Conservation (phyloP, 2,329 filamentous ascomycete species). For the Chrysoporthe austroafricana region DNA sequence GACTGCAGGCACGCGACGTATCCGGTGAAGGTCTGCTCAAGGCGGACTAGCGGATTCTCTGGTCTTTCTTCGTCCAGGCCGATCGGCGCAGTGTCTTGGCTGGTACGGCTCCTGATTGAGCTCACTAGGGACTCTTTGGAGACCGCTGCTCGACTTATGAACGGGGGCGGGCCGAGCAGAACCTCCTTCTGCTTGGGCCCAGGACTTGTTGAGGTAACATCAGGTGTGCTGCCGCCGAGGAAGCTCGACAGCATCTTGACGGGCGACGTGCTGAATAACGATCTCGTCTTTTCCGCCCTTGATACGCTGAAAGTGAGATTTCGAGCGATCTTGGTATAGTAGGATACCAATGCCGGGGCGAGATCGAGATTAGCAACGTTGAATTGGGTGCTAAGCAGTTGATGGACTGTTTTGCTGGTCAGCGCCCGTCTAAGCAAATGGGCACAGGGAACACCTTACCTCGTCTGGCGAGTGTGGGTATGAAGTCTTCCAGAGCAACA, state of each 20-base stretch:
- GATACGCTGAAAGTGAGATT: constrained; percentile 64
- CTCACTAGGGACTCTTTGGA: constrained; percentile 54
- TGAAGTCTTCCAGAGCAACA: constrained; percentile 71
- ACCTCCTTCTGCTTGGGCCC: constrained; percentile 46
- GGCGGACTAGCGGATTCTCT: constrained; percentile 68
- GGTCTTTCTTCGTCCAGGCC: constrained; percentile 55
- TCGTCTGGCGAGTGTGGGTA: constrained; percentile 75
- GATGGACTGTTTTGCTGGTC: constrained; percentile 60
- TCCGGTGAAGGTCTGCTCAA: constrained; percentile 84
- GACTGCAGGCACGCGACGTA: constrained; percentile 83
- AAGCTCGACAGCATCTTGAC: constrained; percentile 89
- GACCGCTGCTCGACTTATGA: constrained; percentile 31
- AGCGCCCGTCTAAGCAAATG: constrained; percentile 33
- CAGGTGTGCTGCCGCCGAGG: constrained; percentile 63
- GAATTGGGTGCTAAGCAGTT: constrained; percentile 72
- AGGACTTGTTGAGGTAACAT: constrained; percentile 42
- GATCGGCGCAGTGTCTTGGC: constrained; percentile 47
- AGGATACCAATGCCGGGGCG: constrained; percentile 71
- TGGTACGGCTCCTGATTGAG: constrained; percentile 54
- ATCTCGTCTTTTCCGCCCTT: constrained; percentile 66
- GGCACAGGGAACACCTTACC: constrained; percentile 51
- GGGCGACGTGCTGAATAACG: constrained; percentile 79
- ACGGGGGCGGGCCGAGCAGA: constrained; percentile 25
- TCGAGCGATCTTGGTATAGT: constrained; percentile 77
- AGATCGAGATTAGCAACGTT: constrained; percentile 67